Percentiles rank a stretch among this genome's conserved stretches.
Evolutionary conservation across 352 stramenopile species (phyloP).

Genomic region (Pythium phragmitis): DNA sequence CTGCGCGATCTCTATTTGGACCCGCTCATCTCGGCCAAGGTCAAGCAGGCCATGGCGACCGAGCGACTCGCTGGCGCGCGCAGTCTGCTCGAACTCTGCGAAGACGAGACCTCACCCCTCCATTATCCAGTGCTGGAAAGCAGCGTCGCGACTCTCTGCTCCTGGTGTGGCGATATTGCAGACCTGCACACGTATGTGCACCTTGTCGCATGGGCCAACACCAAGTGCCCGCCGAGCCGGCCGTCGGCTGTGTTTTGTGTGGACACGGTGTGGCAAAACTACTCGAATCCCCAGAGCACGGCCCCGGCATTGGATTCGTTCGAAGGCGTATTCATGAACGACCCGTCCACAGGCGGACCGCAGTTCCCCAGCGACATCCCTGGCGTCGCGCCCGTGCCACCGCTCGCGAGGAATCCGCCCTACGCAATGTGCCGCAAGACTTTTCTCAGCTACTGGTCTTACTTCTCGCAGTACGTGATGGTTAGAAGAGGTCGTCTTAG

Average conservation of each 20-base stretch:
- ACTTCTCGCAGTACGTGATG: slow-evolving; percentile 26
- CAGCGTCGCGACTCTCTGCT: slow-evolving; percentile 23
- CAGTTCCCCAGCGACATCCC: neutral
- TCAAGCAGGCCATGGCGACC: slow-evolving; percentile 25
- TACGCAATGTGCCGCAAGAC: slow-evolving; percentile 28
- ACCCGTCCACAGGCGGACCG: neutral
- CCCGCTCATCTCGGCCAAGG: slow-evolving; percentile 3
- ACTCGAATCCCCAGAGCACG: slow-evolving; percentile 8
- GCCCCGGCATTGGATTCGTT: neutral
- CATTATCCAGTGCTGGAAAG: slow-evolving; percentile 16
- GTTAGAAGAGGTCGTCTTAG: neutral
- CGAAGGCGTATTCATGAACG: neutral
- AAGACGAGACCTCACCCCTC: slow-evolving; percentile 25
- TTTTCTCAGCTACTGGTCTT: slow-evolving; percentile 31
- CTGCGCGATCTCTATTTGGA: slow-evolving; percentile 27
- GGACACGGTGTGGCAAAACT: slow-evolving; percentile 20
- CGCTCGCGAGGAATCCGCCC: neutral
- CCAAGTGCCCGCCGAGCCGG: slow-evolving; percentile 24
- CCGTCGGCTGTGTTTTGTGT: slow-evolving; percentile 18
- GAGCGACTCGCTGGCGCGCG: slow-evolving; percentile 7
- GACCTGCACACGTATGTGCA: slow-evolving; percentile 26
- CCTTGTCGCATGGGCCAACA: slow-evolving; percentile 26
- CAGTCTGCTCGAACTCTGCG: slow-evolving; percentile 25
- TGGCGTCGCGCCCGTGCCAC: neutral
- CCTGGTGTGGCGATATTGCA: slow-evolving; percentile 27